phyloP scores from a whole-genome alignment of 371 early-diverging fungal species.

The Mucor velutinosus region DNA sequence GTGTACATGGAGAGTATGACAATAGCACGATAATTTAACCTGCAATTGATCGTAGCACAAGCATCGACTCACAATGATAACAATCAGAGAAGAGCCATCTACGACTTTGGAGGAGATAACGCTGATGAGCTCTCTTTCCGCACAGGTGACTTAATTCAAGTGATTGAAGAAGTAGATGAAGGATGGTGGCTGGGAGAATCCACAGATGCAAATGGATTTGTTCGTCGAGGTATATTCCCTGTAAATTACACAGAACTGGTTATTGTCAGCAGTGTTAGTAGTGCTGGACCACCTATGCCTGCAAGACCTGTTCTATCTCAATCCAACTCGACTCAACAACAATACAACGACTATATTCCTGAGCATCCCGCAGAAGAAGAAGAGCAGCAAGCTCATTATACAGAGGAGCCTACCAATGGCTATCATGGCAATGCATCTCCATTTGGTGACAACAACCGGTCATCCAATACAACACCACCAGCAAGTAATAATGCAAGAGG shows the following conservation, averaged over 20 bases:
- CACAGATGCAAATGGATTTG: constrained; percentile 20
- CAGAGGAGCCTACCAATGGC: background rate
- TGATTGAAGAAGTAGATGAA: constrained; percentile 76
- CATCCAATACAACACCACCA: background rate
- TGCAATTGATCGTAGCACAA: constrained; percentile 7
- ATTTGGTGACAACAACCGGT: constrained; percentile 4
- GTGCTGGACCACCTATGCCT: constrained; percentile 21
- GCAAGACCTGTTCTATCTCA: constrained; percentile 7
- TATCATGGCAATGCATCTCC: constrained; percentile 1
- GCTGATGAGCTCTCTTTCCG: constrained; percentile 70
- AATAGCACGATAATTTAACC: background rate
- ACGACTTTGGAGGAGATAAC: constrained; percentile 66
- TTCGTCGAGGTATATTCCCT: constrained; percentile 77
- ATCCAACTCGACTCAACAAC: background rate
- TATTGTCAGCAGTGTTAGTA: background rate
- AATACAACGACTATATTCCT: background rate
- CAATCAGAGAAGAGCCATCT: constrained; percentile 42
- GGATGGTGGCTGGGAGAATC: constrained; percentile 91
- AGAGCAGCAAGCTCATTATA: background rate
- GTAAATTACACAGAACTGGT: constrained; percentile 70
- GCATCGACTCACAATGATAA: constrained; percentile 10
- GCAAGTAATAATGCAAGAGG: background rate
- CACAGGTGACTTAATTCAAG: constrained; percentile 74
- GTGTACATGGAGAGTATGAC: background rate
- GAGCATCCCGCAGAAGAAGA: background rate